Conservation (phyloP, 1,284 basidiomycete species). For the Leccinum cinnamomeum region DNA sequence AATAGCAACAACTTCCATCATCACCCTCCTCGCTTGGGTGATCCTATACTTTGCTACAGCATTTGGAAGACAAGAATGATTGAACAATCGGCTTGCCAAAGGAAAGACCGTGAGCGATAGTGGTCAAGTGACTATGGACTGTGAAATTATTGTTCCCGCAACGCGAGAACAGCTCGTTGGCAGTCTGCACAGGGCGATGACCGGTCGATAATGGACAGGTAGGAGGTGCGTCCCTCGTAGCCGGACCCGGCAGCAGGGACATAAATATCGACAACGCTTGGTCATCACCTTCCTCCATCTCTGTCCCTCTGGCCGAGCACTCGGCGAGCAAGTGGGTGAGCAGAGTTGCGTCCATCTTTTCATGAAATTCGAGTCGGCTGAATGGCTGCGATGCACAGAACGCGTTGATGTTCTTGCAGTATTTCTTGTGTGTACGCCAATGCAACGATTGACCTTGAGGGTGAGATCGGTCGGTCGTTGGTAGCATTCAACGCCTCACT, state of each 20-base stretch:
- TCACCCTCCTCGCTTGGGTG: constrained; percentile 36
- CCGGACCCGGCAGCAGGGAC: constrained; percentile 51
- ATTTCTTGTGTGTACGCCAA: constrained; percentile 60
- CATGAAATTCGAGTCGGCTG: constrained; percentile 48
- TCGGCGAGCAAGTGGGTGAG: constrained; percentile 61
- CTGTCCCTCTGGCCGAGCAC: constrained; percentile 28
- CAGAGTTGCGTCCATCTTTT: constrained; percentile 59
- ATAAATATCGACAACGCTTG: constrained; percentile 41
- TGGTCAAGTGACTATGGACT: constrained; percentile 64
- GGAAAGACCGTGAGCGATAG: constrained; percentile 75
- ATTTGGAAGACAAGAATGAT: constrained; percentile 76
- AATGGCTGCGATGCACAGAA: constrained; percentile 49
- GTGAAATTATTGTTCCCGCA: constrained; percentile 79
- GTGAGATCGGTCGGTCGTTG: constrained; percentile 15
- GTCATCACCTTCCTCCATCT: constrained; percentile 21
- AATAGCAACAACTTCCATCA: constrained; percentile 64
- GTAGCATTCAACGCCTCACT: constrained; percentile 4
- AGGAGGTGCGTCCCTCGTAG: constrained; percentile 28
- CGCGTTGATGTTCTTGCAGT: constrained; percentile 57
- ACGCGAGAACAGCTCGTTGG: constrained; percentile 53
- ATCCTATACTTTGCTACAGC: constrained; percentile 62
- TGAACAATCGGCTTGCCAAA: constrained; percentile 68
- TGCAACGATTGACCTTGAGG: constrained; percentile 60
- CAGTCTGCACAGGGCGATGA: constrained; percentile 27
- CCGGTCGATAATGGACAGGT: constrained; percentile 35